Evolutionary conservation across 805 yeast genomes (phyloP), one percentile per base, ranked within the genome.

Genomic region (Candida rishiriensis): DNA sequence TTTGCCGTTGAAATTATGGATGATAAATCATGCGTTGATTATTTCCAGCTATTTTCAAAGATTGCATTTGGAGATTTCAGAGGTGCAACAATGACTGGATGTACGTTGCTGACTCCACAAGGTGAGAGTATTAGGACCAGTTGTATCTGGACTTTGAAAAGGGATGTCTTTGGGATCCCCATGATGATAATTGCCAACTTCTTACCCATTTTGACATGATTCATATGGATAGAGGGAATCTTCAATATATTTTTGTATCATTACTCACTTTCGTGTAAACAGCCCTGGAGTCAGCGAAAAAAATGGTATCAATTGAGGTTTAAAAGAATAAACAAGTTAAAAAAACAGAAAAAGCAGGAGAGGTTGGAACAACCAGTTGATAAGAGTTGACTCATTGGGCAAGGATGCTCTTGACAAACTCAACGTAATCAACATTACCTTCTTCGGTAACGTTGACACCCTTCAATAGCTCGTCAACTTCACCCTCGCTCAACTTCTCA

Each of bases 151-250:
- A 93, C 98, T 1, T 69, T 93, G 51, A 89, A 90, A 59, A 72
- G 97, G 61, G 98, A 91, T 60, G 95, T 91, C 14, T 91, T 93
- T 66, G 97, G 97, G 9, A 83, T 91, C 42, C 99, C 99, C 13
- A 84, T 93, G 88, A 90, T 91, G 95, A 84, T 93, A 17, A 78
- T 91, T 30, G 98, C 97, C 14, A 93, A 88, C 60, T 91, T 91
- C 61, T 70, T 91, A 54, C 98, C 97, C 0, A 83, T 88, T 26
- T 49, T 79, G 39, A 71, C 68, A 4, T 64, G 47, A 51, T 15
- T 15, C 32, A 14, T 36, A 17, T n/a, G n/a, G n/a, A n/a, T n/a
- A n/a, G n/a, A n/a, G n/a, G n/a, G n/a, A n/a, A n/a, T n/a, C n/a
- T n/a, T n/a, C n/a, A n/a, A n/a, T n/a, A n/a, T n/a, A n/a, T n/a